Evolutionary conservation across 768 basidiomycete genomes (phyloP).

Genomic region (Pisolithus orientalis): DNA sequence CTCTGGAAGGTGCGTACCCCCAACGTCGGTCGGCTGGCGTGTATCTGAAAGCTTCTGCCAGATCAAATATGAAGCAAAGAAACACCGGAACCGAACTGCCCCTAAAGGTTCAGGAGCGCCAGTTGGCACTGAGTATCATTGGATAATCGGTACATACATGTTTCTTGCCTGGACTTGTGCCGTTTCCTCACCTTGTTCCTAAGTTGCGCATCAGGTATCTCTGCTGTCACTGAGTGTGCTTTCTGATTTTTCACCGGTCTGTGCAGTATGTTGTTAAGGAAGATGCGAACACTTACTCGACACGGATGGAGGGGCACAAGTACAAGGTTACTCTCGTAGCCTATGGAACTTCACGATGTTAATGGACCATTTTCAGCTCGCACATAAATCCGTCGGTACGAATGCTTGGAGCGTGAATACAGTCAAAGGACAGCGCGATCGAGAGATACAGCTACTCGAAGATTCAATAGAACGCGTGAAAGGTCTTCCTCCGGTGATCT

Average conservation of each 20-base stretch:
- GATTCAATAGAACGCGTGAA: slow-evolving; percentile 3
- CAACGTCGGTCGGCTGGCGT: neutral
- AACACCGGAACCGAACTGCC: neutral
- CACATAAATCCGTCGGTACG: slow-evolving; percentile 4
- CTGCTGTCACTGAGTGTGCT: neutral
- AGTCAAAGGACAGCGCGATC: slow-evolving; percentile 6
- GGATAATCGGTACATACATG: slow-evolving; percentile 2
- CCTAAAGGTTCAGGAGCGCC: slow-evolving; percentile 1
- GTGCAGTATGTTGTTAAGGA: slow-evolving; percentile 7
- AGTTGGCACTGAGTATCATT: slow-evolving; percentile 3
- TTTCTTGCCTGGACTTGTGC: neutral
- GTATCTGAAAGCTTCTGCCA: neutral
- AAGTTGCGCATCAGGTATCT: neutral
- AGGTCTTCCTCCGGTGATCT: slow-evolving; percentile 5
- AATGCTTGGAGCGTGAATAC: slow-evolving; percentile 5
- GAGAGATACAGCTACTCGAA: slow-evolving; percentile 7
- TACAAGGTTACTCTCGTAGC: slow-evolving; percentile 5
- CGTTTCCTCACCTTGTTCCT: neutral
- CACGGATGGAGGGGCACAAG: slow-evolving; percentile 7
- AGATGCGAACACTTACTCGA: slow-evolving; percentile 7
- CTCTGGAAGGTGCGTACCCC: slow-evolving; percentile 3
- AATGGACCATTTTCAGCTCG: neutral
- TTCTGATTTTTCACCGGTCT: neutral
- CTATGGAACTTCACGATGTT: neutral
- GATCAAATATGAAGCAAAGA: slow-evolving; percentile 2